A percentile compares a stretch with the other conserved stretches of the same genome.
These are phyloP conservation scores for Ophiosphaerella herpotricha DNA, from an alignment of 2,329 filamentous ascomycete species.

Conservation along the genomic window DNA sequence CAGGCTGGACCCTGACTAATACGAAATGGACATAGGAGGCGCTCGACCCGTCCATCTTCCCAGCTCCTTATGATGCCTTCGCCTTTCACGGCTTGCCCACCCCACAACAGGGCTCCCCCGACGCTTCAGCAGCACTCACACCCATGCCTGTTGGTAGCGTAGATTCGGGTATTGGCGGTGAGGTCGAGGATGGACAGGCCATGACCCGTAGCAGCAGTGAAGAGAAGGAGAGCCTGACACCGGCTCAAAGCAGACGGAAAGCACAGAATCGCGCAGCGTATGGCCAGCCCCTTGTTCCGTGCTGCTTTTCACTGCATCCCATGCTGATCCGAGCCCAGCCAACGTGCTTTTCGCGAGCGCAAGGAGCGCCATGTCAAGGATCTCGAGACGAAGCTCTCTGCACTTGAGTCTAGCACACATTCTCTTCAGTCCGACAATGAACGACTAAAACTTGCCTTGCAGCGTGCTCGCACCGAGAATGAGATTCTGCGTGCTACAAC, in stretches of 20 bases:
- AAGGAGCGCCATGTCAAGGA: constrained; percentile 95
- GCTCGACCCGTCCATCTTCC: constrained; percentile 46
- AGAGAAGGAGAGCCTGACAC: constrained; percentile 53
- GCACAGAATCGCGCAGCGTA: constrained; percentile 76
- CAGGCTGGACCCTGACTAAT: constrained; percentile 24
- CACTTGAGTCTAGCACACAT: constrained; percentile 74
- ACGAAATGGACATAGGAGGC: constrained; percentile 44
- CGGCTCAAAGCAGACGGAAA: constrained; percentile 63
- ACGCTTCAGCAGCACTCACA: constrained; percentile 30
- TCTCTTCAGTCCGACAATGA: constrained; percentile 82
- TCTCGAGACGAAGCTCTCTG: constrained; percentile 81
- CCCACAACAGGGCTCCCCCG: constrained; percentile 39
- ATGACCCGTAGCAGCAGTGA: constrained; percentile 51
- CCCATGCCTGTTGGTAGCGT: constrained; percentile 46
- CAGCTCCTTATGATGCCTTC: constrained; percentile 36
- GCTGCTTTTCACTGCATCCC: not conserved
- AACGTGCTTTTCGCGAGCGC: constrained; percentile 93
- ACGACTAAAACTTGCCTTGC: constrained; percentile 79
- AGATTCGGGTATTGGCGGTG: constrained; percentile 50
- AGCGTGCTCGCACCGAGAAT: constrained; percentile 86
- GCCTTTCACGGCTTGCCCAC: constrained; percentile 34
- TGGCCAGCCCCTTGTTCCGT: constrained; percentile 36
- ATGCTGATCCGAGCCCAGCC: constrained; percentile 58
- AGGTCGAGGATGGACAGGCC: constrained; percentile 42
- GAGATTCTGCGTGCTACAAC: constrained; percentile 87